These are phyloP conservation scores for Xanthoconium separans DNA, from an alignment of 1,284 basidiomycete genomes.

Conservation along the genomic window DNA sequence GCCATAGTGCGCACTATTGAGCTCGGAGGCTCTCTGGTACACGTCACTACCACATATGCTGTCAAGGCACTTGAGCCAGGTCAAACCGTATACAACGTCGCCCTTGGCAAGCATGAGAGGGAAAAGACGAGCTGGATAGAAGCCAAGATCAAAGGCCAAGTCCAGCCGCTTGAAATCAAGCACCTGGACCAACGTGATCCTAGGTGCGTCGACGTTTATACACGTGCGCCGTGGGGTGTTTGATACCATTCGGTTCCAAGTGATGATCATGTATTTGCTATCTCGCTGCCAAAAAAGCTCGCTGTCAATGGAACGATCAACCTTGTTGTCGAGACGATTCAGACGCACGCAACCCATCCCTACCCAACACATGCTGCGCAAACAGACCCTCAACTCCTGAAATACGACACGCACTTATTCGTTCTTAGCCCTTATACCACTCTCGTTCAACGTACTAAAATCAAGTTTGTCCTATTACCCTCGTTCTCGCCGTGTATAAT, in stretches of 20 bases:
- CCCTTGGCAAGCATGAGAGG: constrained; percentile 64
- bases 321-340: constrained; percentile 73
- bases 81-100: constrained; percentile 67
- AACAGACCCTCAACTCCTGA: constrained; percentile 76
- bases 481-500: constrained; percentile 6
- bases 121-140: constrained; percentile 77
- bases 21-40: constrained; percentile 82
- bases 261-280: constrained; percentile 45
- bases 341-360: constrained; percentile 74
- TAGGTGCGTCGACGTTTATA: constrained; percentile 41
- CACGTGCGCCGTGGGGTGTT: background rate
- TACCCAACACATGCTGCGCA: constrained; percentile 77
- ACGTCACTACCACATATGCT: constrained; percentile 85
- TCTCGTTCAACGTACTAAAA: constrained; percentile 80
- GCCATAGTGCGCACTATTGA: constrained; percentile 85
- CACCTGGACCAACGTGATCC: constrained; percentile 49
- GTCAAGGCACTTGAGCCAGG: constrained; percentile 69
- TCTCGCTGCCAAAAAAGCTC: constrained; percentile 47
- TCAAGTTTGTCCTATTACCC: constrained; percentile 57
- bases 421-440: constrained; percentile 84
- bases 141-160: constrained; percentile 72
- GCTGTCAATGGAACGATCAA: constrained; percentile 61
- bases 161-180: constrained; percentile 52
- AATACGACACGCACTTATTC: constrained; percentile 74
- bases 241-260: constrained; percentile 21